These are phyloP conservation scores for Nemania bipapillata DNA, from an alignment of 2,329 filamentous ascomycete genomes.

Conservation along the genomic window DNA sequence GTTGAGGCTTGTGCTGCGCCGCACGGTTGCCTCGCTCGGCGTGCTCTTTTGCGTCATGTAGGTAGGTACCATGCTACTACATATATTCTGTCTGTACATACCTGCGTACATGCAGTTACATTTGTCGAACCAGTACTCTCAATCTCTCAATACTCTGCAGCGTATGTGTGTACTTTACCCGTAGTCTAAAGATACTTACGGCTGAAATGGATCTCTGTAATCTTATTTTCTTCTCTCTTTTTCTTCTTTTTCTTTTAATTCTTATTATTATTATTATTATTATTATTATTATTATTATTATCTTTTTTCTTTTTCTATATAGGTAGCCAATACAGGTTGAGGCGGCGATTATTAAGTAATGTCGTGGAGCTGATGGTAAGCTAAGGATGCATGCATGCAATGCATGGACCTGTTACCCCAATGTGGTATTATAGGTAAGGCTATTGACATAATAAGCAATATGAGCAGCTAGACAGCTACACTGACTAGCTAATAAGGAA, in stretches of 20 bases:
- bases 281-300: too few species aligned
- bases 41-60: slow-evolving; percentile 23
- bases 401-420: slow-evolving; percentile 31
- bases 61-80: slow-evolving; percentile 17
- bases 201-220: slow-evolving; percentile 16
- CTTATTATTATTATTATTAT: too few species aligned
- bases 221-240: not conserved
- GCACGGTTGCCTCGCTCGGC: slow-evolving; percentile 26
- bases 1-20: slow-evolving; percentile 27
- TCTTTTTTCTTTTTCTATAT: not conserved
- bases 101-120: too few species aligned
- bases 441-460: slow-evolving; percentile 39
- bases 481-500: slow-evolving; percentile 15
- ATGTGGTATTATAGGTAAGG: slow-evolving; percentile 38
- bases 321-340: slow-evolving; percentile 8
- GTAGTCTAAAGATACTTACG: slow-evolving; percentile 22
- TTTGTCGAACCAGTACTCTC: not conserved
- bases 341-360: slow-evolving; percentile 19
- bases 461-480: slow-evolving; percentile 27
- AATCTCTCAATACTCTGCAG: not conserved
- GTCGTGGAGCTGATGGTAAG: slow-evolving; percentile 16
- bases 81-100: too few species aligned
- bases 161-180: slow-evolving; percentile 7
- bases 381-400: slow-evolving; percentile 1
- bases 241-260: too few species aligned